Evolutionary conservation across 2,329 filamentous ascomycete genomes (phyloP).

Genomic region (Trichophyton rubrum): DNA sequence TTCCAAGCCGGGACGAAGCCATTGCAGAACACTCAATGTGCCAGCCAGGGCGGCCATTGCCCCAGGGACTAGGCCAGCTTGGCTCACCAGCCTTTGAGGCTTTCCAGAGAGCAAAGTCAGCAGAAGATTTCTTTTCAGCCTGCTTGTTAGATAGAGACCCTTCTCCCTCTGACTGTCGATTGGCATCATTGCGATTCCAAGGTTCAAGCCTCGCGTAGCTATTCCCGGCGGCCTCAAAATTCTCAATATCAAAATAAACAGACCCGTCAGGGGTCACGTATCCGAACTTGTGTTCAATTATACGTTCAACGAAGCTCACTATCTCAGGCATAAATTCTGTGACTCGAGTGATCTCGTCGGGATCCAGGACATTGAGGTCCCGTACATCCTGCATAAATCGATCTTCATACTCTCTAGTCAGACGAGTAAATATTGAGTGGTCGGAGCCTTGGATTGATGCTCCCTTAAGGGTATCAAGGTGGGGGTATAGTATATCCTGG

Average conservation of each 20-base stretch:
- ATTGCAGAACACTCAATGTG: constrained; percentile 96
- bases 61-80: constrained; percentile 80
- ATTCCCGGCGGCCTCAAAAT: constrained; percentile 75
- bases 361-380: constrained; percentile 68
- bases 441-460: constrained; percentile 47
- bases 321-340: constrained; percentile 87
- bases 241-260: constrained; percentile 83
- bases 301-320: constrained; percentile 67
- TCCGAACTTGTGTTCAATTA: constrained; percentile 74
- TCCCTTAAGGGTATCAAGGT: constrained; percentile 56
- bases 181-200: constrained; percentile 71
- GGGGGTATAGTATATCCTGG: constrained; percentile 63
- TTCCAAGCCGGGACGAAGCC: constrained; percentile 77
- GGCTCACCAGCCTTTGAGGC: constrained; percentile 84
- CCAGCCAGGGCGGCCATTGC: constrained; percentile 79
- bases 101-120: constrained; percentile 93
- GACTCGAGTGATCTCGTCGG: constrained; percentile 75
- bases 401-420: constrained; percentile 77
- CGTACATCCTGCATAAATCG: constrained; percentile 82
- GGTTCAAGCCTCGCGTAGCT: constrained; percentile 76
- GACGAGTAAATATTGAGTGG: constrained; percentile 69
- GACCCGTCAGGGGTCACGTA: constrained; percentile 66
- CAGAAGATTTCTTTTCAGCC: constrained; percentile 57
- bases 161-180: constrained; percentile 76
- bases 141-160: constrained; percentile 56